Evolutionary conservation across 768 basidiomycete species (phyloP).

Genomic region (Cantharellus anzutake): DNA sequence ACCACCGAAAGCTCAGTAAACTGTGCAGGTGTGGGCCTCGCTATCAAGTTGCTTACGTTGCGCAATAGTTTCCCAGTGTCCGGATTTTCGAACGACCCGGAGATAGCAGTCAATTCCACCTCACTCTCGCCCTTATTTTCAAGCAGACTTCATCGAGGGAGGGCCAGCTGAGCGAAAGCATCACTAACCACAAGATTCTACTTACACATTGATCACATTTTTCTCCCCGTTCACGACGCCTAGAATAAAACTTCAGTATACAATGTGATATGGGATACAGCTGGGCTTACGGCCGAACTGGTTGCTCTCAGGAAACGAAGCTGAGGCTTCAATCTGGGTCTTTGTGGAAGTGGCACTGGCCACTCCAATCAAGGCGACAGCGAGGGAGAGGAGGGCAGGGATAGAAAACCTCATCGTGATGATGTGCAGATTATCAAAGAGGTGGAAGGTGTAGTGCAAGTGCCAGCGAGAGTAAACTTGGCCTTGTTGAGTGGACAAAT

Average conservation of each 20-base stretch:
- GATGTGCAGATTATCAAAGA: no score
- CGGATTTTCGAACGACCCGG: conserved; percentile 49
- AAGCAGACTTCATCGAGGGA: conserved; percentile 13
- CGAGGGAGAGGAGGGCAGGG: no score
- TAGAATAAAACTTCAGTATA: conserved; percentile 14
- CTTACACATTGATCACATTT: conserved; percentile 40
- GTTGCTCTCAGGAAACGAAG: conserved; percentile 51
- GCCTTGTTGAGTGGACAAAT: no score
- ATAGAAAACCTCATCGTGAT: no score
- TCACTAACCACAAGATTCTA: not conserved
- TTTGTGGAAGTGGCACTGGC: not conserved
- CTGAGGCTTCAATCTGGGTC: conserved; percentile 26
- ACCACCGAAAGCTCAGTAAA: not conserved
- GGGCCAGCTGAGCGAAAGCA: not conserved
- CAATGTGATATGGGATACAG: not conserved
- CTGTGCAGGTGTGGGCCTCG: conserved; percentile 16
- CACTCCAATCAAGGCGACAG: no score
- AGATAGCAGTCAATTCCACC: conserved; percentile 42
- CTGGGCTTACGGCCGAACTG: conserved; percentile 50
- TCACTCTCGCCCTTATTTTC: conserved; percentile 64
- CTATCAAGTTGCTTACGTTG: conserved; percentile 24
- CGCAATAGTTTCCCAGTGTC: conserved; percentile 45
- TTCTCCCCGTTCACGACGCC: conserved; percentile 73
- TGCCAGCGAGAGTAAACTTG: no score
- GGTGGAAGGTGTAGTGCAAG: no score